Percentiles rank a stretch among this genome's conserved stretches.
phyloP scores from a whole-genome alignment of 2,329 filamentous ascomycete species.

The Apiospora aurea region DNA sequence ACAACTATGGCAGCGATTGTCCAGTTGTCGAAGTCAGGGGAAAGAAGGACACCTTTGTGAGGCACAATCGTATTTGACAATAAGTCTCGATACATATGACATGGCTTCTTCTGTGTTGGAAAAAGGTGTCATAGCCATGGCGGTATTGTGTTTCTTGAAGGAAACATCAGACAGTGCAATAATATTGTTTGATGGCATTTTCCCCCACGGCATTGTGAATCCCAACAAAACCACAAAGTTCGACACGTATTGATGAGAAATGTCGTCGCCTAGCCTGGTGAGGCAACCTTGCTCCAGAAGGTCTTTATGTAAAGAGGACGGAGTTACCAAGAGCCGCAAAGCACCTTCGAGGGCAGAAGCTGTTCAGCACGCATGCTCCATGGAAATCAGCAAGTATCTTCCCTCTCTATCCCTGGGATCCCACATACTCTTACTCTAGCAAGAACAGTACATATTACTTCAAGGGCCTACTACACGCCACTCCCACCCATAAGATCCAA shows the following conservation, averaged over 20 bases:
- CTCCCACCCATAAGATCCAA: slow-evolving; percentile 9
- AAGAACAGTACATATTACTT: background rate
- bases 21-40: background rate
- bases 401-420: background rate
- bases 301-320: background rate
- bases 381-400: background rate
- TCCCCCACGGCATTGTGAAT: no score
- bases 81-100: background rate
- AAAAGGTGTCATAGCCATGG: background rate
- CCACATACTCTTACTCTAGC: background rate
- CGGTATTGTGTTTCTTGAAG: no score
- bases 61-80: background rate
- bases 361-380: background rate
- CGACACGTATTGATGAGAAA: no score
- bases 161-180: no score
- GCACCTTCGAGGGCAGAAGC: background rate
- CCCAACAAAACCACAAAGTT: no score
- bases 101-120: background rate
- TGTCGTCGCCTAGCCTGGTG: no score
- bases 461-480: background rate
- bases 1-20: background rate
- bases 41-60: background rate
- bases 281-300: no score
- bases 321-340: background rate
- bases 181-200: no score